Base-by-base conservation (phyloP, 1,139 yeast genomes). In the Scheffersomyces stambukii region DNA sequence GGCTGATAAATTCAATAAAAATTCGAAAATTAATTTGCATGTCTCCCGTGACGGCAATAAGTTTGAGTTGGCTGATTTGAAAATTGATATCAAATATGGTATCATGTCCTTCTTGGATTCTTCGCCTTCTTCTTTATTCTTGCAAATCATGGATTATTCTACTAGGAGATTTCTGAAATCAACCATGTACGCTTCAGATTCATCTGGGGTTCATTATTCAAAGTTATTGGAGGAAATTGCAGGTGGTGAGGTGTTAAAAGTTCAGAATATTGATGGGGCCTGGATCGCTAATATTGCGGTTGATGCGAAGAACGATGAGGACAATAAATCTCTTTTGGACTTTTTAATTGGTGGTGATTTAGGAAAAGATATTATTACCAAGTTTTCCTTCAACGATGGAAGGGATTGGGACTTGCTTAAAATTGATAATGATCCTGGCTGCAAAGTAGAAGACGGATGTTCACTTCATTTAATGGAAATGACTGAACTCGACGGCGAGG, bases 181-280 rank as follows among this genome's bases (percentile, higher is more conserved):
- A 50, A 54, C 74, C 7, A 46, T 83, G 9, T 75, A 70, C 43
- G 56, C 74, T 3, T 76, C 86, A 3, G 84, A 81, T 46, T 75
- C 83, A 3, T 59, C 74, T 3, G 93, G 94, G 2, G 48, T 75
- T 23, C 64, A 63, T 29, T 81, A 75, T 51, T 61, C 59, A 11
- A 66, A 64, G 36, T 42, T 72, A 7, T 46, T 75, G 25, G 72
- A 67, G 6, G 52, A 67, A 21, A 62, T 75, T 15, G 57, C 59
- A 26, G 56, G 65, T 12, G 64, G 62, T 13, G 62, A 68, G 13
- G 47, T 78, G 13, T 67, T 64, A 23, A 75, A 75, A 38, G 64
- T 79, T 7, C 70, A 76, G 38, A 68, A 68, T n/a, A 64, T 81
- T 23, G 88, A 81, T 37, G 93, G 93, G 9, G 75, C 76, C 12